Conservation (phyloP, 352 stramenopile genomes). For the Phytophthora ohioensis region DNA sequence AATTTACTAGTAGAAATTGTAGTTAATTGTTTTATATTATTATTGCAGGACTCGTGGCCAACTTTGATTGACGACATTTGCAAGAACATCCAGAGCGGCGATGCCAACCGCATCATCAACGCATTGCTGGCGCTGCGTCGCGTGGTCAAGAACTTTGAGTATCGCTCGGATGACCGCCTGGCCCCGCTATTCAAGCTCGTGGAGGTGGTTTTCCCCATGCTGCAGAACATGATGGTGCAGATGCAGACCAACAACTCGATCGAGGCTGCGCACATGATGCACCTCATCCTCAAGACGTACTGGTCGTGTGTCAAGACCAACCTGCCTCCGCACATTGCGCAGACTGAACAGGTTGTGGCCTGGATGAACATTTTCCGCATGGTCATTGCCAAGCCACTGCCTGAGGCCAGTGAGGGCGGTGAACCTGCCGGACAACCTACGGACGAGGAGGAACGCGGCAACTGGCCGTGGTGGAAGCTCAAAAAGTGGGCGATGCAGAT, state of each 20-base stretch:
- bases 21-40: background rate
- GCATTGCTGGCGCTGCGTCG: slow-evolving; percentile 95
- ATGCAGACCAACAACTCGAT: slow-evolving; percentile 85
- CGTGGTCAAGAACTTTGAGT: slow-evolving; percentile 98
- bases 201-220: slow-evolving; percentile 92
- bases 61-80: slow-evolving; percentile 90
- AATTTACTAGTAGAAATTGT: background rate
- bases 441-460: slow-evolving; percentile 92
- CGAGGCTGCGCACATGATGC: slow-evolving; percentile 95
- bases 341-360: slow-evolving; percentile 89
- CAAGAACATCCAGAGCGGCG: slow-evolving; percentile 91
- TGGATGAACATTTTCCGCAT: slow-evolving; percentile 94
- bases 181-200: slow-evolving; percentile 94
- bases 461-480: slow-evolving; percentile 98
- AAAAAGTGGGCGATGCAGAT: slow-evolving; percentile 99
- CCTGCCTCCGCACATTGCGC: slow-evolving; percentile 85
- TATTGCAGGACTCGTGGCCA: slow-evolving; percentile 87
- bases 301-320: slow-evolving; percentile 97
- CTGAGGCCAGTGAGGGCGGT: slow-evolving; percentile 83
- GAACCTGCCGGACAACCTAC: slow-evolving; percentile 91
- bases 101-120: slow-evolving; percentile 88
- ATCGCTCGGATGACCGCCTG: slow-evolving; percentile 93
- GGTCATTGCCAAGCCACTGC: slow-evolving; percentile 92
- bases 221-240: slow-evolving; percentile 92
- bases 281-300: slow-evolving; percentile 98